These are phyloP conservation scores for Hansenula sp. DNA, from an alignment of 1,139 yeast genomes.

Conservation along the genomic window DNA sequence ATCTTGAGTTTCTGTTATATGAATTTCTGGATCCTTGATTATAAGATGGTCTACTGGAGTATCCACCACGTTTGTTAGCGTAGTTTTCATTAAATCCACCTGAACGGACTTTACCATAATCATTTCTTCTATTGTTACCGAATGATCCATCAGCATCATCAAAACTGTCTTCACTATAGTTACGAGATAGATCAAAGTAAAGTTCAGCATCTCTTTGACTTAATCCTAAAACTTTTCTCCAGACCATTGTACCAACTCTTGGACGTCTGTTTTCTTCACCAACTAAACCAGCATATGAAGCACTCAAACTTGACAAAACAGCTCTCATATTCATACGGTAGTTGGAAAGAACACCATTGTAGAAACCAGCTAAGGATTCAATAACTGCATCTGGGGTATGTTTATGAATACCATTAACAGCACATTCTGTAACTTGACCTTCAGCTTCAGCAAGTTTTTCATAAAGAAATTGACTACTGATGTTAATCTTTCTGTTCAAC, in stretches of 20 bases:
- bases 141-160: not conserved
- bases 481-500: slow-evolving; percentile 44
- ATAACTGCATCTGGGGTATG: slow-evolving; percentile 24
- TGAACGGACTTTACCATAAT: too few species aligned
- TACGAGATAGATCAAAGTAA: slow-evolving; percentile 5
- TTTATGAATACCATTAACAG: slow-evolving; percentile 19
- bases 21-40: too few species aligned
- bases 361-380: slow-evolving; percentile 33
- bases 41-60: too few species aligned
- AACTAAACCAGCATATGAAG: slow-evolving; percentile 16
- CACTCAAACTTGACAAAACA: slow-evolving; percentile 14
- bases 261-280: slow-evolving; percentile 16
- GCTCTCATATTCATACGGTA: slow-evolving; percentile 26
- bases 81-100: too few species aligned
- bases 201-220: slow-evolving; percentile 8
- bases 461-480: slow-evolving; percentile 35
- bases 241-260: slow-evolving; percentile 10
- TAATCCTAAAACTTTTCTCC: slow-evolving; percentile 20
- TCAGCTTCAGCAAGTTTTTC: slow-evolving; percentile 27
- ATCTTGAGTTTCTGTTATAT: too few species aligned
- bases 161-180: too few species aligned
- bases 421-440: slow-evolving; percentile 21
- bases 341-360: slow-evolving; percentile 27
- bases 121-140: not conserved
- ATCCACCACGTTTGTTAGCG: too few species aligned